These are phyloP conservation scores for Orobanche coerulescens DNA, from an alignment of 257 asterid species.

Conservation along the genomic window DNA sequence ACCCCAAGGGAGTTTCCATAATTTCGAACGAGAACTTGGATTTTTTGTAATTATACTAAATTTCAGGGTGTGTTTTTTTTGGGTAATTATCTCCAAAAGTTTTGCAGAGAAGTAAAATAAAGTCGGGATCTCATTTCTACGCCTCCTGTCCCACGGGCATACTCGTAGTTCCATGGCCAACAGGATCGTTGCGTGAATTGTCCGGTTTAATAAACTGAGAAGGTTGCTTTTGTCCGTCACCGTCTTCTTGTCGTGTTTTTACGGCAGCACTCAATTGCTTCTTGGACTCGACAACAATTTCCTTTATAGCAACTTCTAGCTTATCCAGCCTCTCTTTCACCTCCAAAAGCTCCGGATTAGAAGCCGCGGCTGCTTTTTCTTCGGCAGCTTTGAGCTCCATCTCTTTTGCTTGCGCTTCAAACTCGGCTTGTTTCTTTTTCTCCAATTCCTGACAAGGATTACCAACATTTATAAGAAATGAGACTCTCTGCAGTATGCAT, in stretches of 20 bases:
- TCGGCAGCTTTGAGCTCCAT: constrained; percentile 58
- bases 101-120: too few relatives aligned
- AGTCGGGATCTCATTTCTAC: too few relatives aligned
- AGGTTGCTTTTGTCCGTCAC: too few relatives aligned
- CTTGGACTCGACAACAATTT: constrained; percentile 46
- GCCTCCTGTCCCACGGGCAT: too few relatives aligned
- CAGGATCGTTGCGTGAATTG: too few relatives aligned
- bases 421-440: constrained; percentile 73
- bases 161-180: too few relatives aligned
- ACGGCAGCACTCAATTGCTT: constrained; percentile 26
- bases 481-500: not conserved
- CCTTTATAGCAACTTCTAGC: constrained; percentile 60
- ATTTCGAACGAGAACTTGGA: too few relatives aligned
- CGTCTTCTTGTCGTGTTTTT: constrained; percentile 18
- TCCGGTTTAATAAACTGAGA: too few relatives aligned
- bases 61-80: too few relatives aligned
- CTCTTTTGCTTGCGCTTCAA: constrained; percentile 80
- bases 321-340: constrained; percentile 72
- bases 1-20: too few relatives aligned
- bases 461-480: not conserved
- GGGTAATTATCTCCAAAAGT: too few relatives aligned
- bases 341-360: constrained; percentile 60
- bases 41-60: too few relatives aligned
- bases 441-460: constrained; percentile 50
- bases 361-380: constrained; percentile 40